Evolutionary conservation across 768 basidiomycete genomes (phyloP).

Genomic region (Lyophyllum atratum): DNA sequence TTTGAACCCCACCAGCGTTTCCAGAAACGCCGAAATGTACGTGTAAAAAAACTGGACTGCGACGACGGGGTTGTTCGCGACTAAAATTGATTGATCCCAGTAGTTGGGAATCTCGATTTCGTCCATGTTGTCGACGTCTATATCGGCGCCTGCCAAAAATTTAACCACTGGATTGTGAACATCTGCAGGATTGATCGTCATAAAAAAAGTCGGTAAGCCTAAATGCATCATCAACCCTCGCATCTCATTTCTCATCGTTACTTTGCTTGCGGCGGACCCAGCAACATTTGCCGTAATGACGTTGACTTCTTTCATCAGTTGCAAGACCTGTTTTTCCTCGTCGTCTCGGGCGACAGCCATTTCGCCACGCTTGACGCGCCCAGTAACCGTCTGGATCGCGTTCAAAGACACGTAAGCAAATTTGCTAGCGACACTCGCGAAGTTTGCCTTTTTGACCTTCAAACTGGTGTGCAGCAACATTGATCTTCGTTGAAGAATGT

Average conservation of each 20-base stretch:
- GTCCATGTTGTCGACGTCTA: constrained; percentile 33
- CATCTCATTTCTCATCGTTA: constrained; percentile 39
- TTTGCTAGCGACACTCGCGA: constrained; percentile 9
- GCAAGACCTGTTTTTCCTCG: constrained; percentile 4
- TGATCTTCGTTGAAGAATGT: constrained; percentile 35
- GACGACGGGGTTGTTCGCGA: constrained; percentile 41
- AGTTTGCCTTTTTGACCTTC: constrained; percentile 25
- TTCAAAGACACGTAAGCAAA: not conserved
- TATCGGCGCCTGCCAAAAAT: constrained; percentile 36
- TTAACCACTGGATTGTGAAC: constrained; percentile 42
- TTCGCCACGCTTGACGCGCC: not conserved
- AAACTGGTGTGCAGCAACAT: constrained; percentile 33
- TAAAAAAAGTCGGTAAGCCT: constrained; percentile 41
- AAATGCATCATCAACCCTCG: constrained; percentile 30
- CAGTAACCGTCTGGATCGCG: not conserved
- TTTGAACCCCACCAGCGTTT: constrained; percentile 25
- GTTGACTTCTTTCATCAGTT: constrained; percentile 25
- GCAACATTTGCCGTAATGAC: constrained; percentile 7
- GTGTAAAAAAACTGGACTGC: constrained; percentile 45
- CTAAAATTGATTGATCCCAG: constrained; percentile 30
- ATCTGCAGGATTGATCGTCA: constrained; percentile 51
- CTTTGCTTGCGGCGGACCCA: constrained; percentile 26
- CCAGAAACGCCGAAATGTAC: constrained; percentile 37
- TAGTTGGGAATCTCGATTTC: constrained; percentile 27
- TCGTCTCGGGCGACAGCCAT: not conserved